Evolutionary conservation across 495 filamentous ascomycete species (phyloP), one percentile per base, ranked within the genome.

Genomic region (Neurospora sp.): DNA sequence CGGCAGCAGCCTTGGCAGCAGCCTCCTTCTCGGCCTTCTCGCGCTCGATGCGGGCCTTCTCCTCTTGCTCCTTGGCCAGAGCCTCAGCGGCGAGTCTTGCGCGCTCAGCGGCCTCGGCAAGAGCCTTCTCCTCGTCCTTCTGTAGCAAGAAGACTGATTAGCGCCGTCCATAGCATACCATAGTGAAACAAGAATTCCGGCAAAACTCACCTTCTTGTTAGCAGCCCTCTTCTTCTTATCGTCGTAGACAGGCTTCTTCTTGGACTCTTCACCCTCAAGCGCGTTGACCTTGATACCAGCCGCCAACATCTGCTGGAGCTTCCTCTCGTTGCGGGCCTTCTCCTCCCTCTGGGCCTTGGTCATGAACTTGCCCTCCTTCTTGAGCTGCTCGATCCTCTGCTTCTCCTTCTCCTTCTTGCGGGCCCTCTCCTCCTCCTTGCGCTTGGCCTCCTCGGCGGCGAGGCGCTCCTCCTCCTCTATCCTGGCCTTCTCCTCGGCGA

Each of bases 391-490:
- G 74, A 97, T 94, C 85, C 89, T 95, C 82, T 97, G 92, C 82
- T 92, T 96, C 80, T 99, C 96, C 82, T 92, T 97, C 80, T 97
- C 93, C 86, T 97, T 98, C 87, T 92, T 97, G 69, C 87, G 83
- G 15, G 90, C 89, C 76, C 90, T 76, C 84, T 89, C 75, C 72
- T 82, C 80, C 73, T 85, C 84, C 71, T 73, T 84, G 31, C 82
- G 80, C 78, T 85, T 85, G 21, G 0, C 74, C 86, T 96, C 94
- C 82, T 97, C 94, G 13, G 87, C 92, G 36, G 89, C 91, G 28
- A 72, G 75, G 31, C 86, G 85, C 79, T 90, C 88, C 78, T 90
- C 85, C 76, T 93, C 93, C 74, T 92, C 93, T 74, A 90, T 82
- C 7, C 88, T 88, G 13, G 88, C 89, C 79, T 90, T 90, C 78